Percentiles rank a stretch among this genome's conserved stretches.
Conservation (phyloP, 495 filamentous ascomycete species). For the Neurospora sp. region DNA sequence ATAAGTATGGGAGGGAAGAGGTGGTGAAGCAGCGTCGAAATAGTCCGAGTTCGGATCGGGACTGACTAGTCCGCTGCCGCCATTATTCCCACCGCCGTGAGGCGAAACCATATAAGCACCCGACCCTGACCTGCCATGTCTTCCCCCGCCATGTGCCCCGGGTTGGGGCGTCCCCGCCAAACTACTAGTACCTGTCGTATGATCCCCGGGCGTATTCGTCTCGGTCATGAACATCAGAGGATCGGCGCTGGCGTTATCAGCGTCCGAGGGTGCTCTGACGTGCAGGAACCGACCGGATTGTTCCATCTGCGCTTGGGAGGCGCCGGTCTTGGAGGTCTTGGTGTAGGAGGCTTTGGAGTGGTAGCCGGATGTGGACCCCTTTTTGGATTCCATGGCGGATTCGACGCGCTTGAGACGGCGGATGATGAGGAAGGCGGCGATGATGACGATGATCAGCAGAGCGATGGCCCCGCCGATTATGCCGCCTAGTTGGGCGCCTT, state of each 20-base stretch:
- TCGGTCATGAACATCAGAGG: slow-evolving; percentile 11
- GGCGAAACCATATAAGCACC: slow-evolving; percentile 12
- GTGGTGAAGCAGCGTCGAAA: slow-evolving; percentile 16
- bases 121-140: slow-evolving; percentile 14
- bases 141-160: background rate
- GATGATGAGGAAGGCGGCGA: slow-evolving; percentile 28
- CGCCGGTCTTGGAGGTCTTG: background rate
- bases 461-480: slow-evolving; percentile 35
- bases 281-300: slow-evolving; percentile 15
- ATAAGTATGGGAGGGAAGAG: background rate
- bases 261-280: slow-evolving; percentile 7
- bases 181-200: slow-evolving; percentile 3
- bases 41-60: slow-evolving; percentile 21
- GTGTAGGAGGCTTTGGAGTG: slow-evolving; percentile 6
- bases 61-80: slow-evolving; percentile 18
- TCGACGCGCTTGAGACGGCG: slow-evolving; percentile 26
- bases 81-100: slow-evolving; percentile 5
- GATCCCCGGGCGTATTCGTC: background rate
- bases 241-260: slow-evolving; percentile 15
- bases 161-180: slow-evolving; percentile 7
- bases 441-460: slow-evolving; percentile 26
- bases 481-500: slow-evolving; percentile 26
- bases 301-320: slow-evolving; percentile 15
- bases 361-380: slow-evolving; percentile 17
- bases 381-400: slow-evolving; percentile 21